phyloP scores from a whole-genome alignment of 164 flowering plant genomes.

The Nymphaea thermarum region DNA sequence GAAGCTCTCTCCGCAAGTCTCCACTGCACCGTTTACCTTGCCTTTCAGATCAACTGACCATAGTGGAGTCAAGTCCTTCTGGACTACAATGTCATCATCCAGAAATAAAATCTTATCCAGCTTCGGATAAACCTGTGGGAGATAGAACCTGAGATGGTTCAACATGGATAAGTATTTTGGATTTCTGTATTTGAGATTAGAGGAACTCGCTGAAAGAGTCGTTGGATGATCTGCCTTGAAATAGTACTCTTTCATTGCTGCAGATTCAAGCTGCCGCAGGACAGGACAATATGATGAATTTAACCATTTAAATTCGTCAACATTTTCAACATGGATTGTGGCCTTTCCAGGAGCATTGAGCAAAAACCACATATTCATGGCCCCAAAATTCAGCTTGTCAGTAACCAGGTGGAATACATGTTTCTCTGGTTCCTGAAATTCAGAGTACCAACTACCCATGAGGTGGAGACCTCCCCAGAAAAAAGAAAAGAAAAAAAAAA shows the following conservation, averaged over 20 bases:
- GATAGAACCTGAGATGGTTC: conserved; percentile 93
- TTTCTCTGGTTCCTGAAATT: conserved; percentile 84
- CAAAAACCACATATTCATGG: conserved; percentile 99
- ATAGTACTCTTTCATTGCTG: conserved; percentile 95
- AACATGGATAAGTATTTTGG: conserved; percentile 99
- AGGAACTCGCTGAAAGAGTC: conserved; percentile 76
- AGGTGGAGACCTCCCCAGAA: neutral
- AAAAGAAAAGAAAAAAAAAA: neutral
- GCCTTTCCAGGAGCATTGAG: conserved; percentile 96
- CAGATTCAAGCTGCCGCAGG: conserved; percentile 78
- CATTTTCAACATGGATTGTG: conserved; percentile 94
- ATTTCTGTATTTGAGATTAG: conserved; percentile 90
- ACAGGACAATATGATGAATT: conserved; percentile 97
- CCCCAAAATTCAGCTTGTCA: conserved; percentile 92
- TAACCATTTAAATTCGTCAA: conserved; percentile 97
- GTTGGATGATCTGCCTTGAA: conserved; percentile 88
- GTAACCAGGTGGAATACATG: conserved; percentile 97
- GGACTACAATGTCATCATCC: conserved; percentile 98
- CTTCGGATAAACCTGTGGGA: conserved; percentile 93
- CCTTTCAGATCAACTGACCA: conserved; percentile 91
- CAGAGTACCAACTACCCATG: neutral
- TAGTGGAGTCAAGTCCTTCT: conserved; percentile 81
- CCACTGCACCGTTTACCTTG: conserved; percentile 97
- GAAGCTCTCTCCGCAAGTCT: conserved; percentile 97
- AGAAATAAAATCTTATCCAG: conserved; percentile 93